These are phyloP conservation scores for Coemansia sp. DNA, from an alignment of 192 early-diverging fungal genomes.

Conservation along the genomic window DNA sequence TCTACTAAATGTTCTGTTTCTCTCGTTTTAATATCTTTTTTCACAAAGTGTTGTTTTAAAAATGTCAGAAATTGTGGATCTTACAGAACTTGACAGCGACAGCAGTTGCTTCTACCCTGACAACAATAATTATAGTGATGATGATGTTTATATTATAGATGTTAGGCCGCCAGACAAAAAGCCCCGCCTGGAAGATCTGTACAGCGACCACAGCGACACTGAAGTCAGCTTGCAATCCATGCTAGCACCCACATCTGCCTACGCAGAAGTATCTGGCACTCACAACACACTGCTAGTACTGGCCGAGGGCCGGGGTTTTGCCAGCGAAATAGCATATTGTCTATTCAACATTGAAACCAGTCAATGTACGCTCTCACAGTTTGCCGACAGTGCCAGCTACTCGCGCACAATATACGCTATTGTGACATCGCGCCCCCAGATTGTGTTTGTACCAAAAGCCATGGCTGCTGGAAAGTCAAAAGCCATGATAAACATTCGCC, in stretches of 20 bases:
- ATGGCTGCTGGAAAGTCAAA: slow-evolving; percentile 50
- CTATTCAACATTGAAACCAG: slow-evolving; percentile 31
- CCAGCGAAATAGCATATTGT: slow-evolving; percentile 48
- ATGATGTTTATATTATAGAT: slow-evolving; percentile 11
- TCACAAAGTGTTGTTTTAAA: background rate
- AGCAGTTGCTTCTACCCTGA: background rate
- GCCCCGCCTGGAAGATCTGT: slow-evolving; percentile 8
- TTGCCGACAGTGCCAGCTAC: slow-evolving; percentile 47
- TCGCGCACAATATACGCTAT: slow-evolving; percentile 49
- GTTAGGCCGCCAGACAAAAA: slow-evolving; percentile 7
- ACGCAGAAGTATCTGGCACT: slow-evolving; percentile 14
- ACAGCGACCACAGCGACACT: background rate
- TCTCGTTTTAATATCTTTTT: background rate
- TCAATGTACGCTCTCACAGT: slow-evolving; percentile 45
- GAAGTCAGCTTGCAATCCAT: slow-evolving; percentile 5
- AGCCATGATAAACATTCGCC: slow-evolving; percentile 41
- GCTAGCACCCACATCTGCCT: slow-evolving; percentile 37
- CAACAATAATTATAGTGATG: slow-evolving; percentile 7
- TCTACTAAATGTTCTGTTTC: background rate
- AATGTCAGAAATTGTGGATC: slow-evolving; percentile 16
- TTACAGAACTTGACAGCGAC: slow-evolving; percentile 24
- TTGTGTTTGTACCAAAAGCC: slow-evolving; percentile 34
- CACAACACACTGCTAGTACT: slow-evolving; percentile 37
- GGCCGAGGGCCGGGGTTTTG: slow-evolving; percentile 44
- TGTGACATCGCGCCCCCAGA: slow-evolving; percentile 29